Conservation (phyloP, 192 early-diverging fungal species). For the Mortierella claussenii region DNA sequence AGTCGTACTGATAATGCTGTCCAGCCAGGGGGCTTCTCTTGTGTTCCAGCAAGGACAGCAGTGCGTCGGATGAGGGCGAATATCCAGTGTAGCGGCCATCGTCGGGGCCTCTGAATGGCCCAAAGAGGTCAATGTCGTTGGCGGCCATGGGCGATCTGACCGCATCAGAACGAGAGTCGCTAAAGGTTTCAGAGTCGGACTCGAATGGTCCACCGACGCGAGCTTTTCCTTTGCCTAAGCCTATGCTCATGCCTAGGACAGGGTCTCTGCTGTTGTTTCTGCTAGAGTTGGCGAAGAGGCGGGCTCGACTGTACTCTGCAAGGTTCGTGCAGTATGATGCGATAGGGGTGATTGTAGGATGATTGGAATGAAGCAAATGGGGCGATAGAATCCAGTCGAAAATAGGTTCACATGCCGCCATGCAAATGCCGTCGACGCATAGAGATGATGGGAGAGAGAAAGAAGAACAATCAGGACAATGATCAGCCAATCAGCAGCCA, state of each 20-base stretch:
- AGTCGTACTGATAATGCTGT: conserved; percentile 33
- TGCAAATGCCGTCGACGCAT: not conserved
- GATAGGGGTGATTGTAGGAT: no score
- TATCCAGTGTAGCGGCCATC: conserved; percentile 77
- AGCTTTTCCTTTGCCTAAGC: conserved; percentile 20
- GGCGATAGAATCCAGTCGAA: not conserved
- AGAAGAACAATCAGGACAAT: not conserved
- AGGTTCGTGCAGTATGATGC: not conserved
- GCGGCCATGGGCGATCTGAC: conserved; percentile 9
- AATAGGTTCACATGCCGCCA: not conserved
- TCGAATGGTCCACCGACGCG: conserved; percentile 7
- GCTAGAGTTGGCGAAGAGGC: conserved; percentile 10
- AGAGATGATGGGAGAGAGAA: no score
- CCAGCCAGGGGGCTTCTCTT: conserved; percentile 47
- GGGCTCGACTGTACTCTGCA: not conserved
- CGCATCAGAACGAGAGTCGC: conserved; percentile 10
- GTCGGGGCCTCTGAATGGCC: conserved; percentile 58
- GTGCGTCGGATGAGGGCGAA: conserved; percentile 74
- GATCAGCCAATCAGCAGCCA: conserved; percentile 2
- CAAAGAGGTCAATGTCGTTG: conserved; percentile 49
- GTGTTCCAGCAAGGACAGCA: conserved; percentile 72
- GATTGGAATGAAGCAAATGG: not conserved
- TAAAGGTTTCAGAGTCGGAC: conserved; percentile 37
- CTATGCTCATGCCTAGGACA: not conserved
- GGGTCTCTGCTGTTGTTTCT: conserved; percentile 11